These are phyloP conservation scores for Aspergillus nanangensis DNA, from an alignment of 495 filamentous ascomycete genomes.

Conservation along the genomic window DNA sequence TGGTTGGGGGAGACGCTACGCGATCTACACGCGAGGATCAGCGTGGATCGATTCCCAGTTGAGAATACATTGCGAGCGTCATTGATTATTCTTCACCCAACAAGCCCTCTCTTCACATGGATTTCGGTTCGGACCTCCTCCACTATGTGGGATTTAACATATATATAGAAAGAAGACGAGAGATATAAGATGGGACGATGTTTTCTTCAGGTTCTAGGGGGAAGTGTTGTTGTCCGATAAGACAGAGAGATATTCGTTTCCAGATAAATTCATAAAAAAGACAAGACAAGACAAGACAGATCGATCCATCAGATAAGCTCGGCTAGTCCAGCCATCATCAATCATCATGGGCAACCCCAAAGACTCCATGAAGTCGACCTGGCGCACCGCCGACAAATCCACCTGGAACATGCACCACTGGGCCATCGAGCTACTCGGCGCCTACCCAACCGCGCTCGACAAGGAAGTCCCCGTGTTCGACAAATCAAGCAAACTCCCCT, in stretches of 20 bases:
- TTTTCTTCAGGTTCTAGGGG: too few species aligned
- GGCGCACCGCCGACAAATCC: conserved; percentile 27
- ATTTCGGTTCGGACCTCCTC: not conserved
- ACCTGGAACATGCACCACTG: conserved; percentile 34
- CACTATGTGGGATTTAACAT: not conserved
- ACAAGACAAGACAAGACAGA: too few species aligned
- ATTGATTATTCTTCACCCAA: not conserved
- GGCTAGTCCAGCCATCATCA: not conserved
- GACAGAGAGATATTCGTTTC: too few species aligned
- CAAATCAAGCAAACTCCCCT: conserved; percentile 35
- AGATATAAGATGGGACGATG: too few species aligned
- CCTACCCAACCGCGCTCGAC: conserved; percentile 27
- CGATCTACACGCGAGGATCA: not conserved
- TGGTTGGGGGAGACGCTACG: not conserved
- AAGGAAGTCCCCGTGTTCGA: conserved; percentile 31
- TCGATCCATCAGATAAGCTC: not conserved
- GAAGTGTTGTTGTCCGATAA: too few species aligned
- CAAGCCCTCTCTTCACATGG: conserved; percentile 1
- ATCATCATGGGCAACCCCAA: conserved; percentile 27
- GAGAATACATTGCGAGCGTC: not conserved
- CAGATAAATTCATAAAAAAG: too few species aligned
- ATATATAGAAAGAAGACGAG: too few species aligned
- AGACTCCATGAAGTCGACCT: conserved; percentile 43
- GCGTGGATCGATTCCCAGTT: not conserved
- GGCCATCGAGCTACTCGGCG: conserved; percentile 30